Conservation (phyloP, 257 asterid species). For the Ehretia macrophylla region DNA sequence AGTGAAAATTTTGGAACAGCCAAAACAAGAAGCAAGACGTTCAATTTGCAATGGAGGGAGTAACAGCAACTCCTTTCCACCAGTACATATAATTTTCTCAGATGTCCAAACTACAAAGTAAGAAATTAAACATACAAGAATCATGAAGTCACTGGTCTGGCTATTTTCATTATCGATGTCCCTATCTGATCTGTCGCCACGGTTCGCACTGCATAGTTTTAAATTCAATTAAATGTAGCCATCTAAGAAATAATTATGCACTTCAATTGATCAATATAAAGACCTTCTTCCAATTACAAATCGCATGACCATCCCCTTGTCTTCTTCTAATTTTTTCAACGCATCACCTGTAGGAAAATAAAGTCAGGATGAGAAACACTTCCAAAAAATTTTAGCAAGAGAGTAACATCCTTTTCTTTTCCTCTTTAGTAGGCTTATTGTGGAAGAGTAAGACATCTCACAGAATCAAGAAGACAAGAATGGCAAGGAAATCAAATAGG, state of each 20-base stretch:
- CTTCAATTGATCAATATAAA: slow-evolving; percentile 21
- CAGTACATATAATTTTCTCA: slow-evolving; percentile 5
- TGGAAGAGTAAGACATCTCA: no score
- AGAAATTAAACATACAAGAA: slow-evolving; percentile 61
- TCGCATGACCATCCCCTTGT: slow-evolving; percentile 69
- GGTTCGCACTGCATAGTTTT: slow-evolving; percentile 57
- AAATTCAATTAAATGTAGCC: slow-evolving; percentile 34
- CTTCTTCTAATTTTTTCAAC: slow-evolving; percentile 61
- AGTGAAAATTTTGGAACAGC: no score
- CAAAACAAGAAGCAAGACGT: no score
- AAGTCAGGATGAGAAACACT: background rate
- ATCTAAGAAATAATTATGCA: slow-evolving; percentile 17
- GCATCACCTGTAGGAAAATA: slow-evolving; percentile 43
- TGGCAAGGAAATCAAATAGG: no score
- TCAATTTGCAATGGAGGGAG: no score
- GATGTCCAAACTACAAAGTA: slow-evolving; percentile 6
- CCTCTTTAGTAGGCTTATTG: no score
- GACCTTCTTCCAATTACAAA: slow-evolving; percentile 92
- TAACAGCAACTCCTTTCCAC: background rate
- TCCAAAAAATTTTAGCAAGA: background rate
- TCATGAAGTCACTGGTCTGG: slow-evolving; percentile 60
- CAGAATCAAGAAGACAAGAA: no score
- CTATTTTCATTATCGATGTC: slow-evolving; percentile 65
- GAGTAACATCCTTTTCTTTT: no score
- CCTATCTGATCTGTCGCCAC: slow-evolving; percentile 60